Evolutionary conservation across 768 basidiomycete genomes (phyloP), one percentile per base, ranked within the genome.

Genomic region (Phanerochaete sordida): DNA sequence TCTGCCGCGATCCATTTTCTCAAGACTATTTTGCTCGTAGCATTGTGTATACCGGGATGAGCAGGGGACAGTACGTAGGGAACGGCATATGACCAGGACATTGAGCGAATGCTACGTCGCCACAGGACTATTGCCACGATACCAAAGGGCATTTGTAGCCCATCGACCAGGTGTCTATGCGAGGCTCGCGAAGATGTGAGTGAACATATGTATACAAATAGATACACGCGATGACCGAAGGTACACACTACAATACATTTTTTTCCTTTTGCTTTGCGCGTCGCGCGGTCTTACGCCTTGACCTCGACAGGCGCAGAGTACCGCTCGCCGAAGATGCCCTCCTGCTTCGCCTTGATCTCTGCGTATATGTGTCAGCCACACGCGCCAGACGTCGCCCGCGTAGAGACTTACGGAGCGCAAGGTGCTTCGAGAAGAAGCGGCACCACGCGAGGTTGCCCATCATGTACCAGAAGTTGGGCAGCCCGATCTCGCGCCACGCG

Each of bases 261-360:
- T 48, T 48, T 48, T 26, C 5, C 47, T 48, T 26, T 24, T 48
- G 23, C 24, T 5, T 48, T 5, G 3, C 13, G 5, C 47, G 19
- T 48, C n/a, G n/a, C n/a, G n/a, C n/a, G n/a, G n/a, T n/a, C n/a
- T 48, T 16, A 26, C 27, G 47, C 37, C 23, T 54, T 37, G 31
- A 37, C 15, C 33, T 58, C 39, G 48, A 50, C 57, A 43, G 60
- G 60, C 15, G 60, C 60, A 50, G 65, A 61, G 56, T 74, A 74
- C 33, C 73, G 66, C 27, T 59, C 65, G 54, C 64, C 72, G 65
- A 72, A 77, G 28, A 84, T 15, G 0, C 77, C 77, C 60, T 84
- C 84, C 59, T 86, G 81, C 26, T 81, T 80, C 0, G 87, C 87
- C 68, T 87, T 88, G 67, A 90, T 88, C 72, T 89, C 87, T 88